Conservation (phyloP, 2,329 filamentous ascomycete species). For the Colletotrichum lindemuthianum region DNA sequence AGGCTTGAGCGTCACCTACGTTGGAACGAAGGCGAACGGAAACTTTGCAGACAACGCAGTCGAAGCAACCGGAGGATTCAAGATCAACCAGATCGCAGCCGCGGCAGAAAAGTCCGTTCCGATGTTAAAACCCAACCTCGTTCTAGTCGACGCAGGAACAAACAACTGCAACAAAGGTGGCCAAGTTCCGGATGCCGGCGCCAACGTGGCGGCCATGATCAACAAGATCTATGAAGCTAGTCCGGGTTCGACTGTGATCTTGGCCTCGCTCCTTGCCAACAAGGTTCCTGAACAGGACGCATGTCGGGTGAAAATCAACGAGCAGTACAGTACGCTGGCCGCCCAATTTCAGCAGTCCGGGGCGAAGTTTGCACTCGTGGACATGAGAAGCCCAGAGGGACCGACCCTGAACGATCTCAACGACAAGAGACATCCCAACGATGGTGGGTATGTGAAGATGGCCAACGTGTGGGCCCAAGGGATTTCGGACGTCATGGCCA, state of each 20-base stretch:
- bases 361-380: constrained; percentile 36
- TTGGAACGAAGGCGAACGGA: constrained; percentile 17
- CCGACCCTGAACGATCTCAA: constrained; percentile 32
- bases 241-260: constrained; percentile 33
- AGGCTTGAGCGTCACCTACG: constrained; percentile 24
- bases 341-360: constrained; percentile 25
- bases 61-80: constrained; percentile 26
- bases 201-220: constrained; percentile 32
- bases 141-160: constrained; percentile 38
- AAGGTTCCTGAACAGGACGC: constrained; percentile 29
- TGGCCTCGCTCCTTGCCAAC: constrained; percentile 28
- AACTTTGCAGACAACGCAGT: constrained; percentile 30
- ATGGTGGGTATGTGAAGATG: constrained; percentile 33
- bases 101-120: constrained; percentile 21
- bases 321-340: constrained; percentile 28
- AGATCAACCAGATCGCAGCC: constrained; percentile 26
- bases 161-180: constrained; percentile 38
- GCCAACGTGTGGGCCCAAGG: constrained; percentile 33
- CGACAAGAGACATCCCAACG: constrained; percentile 31
- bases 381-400: constrained; percentile 37
- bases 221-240: constrained; percentile 34
- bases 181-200: constrained; percentile 20
- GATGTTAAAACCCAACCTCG: constrained; percentile 36
- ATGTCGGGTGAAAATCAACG: constrained; percentile 37
- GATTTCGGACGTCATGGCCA: constrained; percentile 28